phyloP scores from a whole-genome alignment of 2,329 filamentous ascomycete genomes.

The Epichloe typhina region DNA sequence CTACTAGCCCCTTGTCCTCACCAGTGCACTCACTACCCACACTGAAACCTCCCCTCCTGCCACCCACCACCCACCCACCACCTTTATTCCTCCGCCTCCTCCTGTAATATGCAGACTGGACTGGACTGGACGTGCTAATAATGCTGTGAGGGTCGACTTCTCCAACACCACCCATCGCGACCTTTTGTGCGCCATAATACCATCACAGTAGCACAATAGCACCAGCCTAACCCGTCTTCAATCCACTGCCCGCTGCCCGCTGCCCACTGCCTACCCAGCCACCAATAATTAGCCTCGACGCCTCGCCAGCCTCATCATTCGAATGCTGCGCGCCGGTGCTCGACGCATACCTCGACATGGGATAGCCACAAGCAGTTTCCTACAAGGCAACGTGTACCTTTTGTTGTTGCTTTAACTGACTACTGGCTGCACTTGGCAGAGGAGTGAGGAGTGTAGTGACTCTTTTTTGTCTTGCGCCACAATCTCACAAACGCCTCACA shows the following conservation, averaged over 20 bases:
- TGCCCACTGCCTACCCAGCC: background rate
- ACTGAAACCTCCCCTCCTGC: conserved; percentile 1
- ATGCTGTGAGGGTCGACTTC: no score
- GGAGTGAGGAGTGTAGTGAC: background rate
- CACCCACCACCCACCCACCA: no score
- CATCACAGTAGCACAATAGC: no score
- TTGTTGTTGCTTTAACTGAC: background rate
- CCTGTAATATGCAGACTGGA: background rate
- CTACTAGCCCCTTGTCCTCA: background rate
- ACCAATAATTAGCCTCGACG: background rate
- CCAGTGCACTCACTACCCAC: background rate
- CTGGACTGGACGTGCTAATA: no score
- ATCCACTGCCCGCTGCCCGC: no score
- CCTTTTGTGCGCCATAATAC: no score
- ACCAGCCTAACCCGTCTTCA: no score
- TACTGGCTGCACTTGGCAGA: background rate
- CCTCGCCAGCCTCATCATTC: background rate
- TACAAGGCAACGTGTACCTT: background rate
- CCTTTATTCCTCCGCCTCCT: background rate
- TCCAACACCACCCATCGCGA: no score
- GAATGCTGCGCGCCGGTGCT: background rate
- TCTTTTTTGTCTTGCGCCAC: background rate
- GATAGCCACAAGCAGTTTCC: background rate
- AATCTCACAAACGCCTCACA: background rate
- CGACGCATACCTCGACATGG: conserved; percentile 1